Base-by-base conservation (phyloP, 495 filamentous ascomycete genomes). In the Recurvomyces mirabilis region DNA sequence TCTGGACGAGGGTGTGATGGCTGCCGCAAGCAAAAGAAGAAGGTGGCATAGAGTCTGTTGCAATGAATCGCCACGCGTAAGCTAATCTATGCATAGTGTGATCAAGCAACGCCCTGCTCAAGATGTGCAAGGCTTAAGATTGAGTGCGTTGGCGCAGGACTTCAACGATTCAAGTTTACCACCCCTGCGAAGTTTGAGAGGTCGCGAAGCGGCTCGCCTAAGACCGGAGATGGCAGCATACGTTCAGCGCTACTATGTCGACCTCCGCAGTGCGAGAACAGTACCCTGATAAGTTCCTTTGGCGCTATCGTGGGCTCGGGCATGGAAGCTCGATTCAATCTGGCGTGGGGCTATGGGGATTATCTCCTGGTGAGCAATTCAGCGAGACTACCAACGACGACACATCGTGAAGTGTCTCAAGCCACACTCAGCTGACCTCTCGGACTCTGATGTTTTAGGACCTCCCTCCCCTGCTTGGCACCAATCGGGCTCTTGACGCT, bases 1-100 rank as follows among this genome's bases (percentile, higher is more conserved):
- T 39, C 46, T 4, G 40, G 47, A 6, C 38, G 47, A 12, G 46
- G 46, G 4, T 54, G 51, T 32, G 38, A 45, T 24, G 51, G 10
- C 10, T 54, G 51, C 41, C 51, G 46, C 3, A 39, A 29, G 29
- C 40, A 45, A 28, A 54, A 50, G 51, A 54, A 54, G 37, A 54
- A 52, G 49, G 45, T 41, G 30, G n/a, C n/a, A n/a, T n/a, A n/a
- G n/a, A n/a, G n/a, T n/a, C n/a, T n/a, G n/a, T n/a, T n/a, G n/a
- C n/a, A n/a, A n/a, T n/a, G n/a, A n/a, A n/a, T n/a, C n/a, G n/a
- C n/a, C n/a, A n/a, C n/a, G n/a, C 18, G 43, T 22, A 11, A 3
- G 19, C 24, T 13, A 30, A 13, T 14, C 14, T 33, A 15, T 26
- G 13, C 13, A 25, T 17, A 53, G 50, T 54, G 51, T 33, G 51